These are phyloP conservation scores for Lindgomyces ingoldianus DNA, from an alignment of 495 filamentous ascomycete genomes.

Conservation along the genomic window DNA sequence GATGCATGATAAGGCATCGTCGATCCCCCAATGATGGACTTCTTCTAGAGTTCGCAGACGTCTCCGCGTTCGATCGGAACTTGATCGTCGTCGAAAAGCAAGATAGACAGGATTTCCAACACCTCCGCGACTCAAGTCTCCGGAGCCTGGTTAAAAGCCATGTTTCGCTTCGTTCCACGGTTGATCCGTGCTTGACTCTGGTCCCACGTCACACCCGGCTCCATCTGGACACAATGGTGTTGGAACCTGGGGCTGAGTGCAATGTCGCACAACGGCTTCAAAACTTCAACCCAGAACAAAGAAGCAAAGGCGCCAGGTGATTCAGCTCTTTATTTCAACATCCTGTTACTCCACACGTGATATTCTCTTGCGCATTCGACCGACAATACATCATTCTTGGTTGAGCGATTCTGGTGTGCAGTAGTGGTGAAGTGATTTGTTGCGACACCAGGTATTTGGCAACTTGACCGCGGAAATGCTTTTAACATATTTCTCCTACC, in stretches of 20 bases:
- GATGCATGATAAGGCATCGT: not conserved
- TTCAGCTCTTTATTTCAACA: not conserved
- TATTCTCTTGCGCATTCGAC: not conserved
- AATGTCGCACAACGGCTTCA: not conserved
- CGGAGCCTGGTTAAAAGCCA: not conserved
- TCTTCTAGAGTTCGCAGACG: not conserved
- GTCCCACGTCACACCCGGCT: not conserved
- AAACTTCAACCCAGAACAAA: no score
- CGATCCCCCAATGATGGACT: not conserved
- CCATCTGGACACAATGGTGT: not conserved
- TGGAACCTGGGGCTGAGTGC: not conserved
- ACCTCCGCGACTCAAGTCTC: not conserved
- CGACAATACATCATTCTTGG: not conserved
- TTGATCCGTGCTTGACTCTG: not conserved
- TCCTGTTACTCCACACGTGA: no score
- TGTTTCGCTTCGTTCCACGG: not conserved
- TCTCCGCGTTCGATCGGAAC: not conserved
- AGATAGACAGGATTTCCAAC: not conserved
- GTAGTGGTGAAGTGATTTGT: not conserved
- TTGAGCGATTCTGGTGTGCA: slow-evolving; percentile 10
- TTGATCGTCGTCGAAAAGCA: not conserved
- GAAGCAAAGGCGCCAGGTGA: not conserved
- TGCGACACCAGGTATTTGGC: slow-evolving; percentile 31
- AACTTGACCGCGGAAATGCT: slow-evolving; percentile 32
- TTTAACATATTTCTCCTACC: slow-evolving; percentile 4